These are phyloP conservation scores for Aspergillus chevalieri DNA, from an alignment of 2,329 filamentous ascomycete genomes.

Conservation along the genomic window DNA sequence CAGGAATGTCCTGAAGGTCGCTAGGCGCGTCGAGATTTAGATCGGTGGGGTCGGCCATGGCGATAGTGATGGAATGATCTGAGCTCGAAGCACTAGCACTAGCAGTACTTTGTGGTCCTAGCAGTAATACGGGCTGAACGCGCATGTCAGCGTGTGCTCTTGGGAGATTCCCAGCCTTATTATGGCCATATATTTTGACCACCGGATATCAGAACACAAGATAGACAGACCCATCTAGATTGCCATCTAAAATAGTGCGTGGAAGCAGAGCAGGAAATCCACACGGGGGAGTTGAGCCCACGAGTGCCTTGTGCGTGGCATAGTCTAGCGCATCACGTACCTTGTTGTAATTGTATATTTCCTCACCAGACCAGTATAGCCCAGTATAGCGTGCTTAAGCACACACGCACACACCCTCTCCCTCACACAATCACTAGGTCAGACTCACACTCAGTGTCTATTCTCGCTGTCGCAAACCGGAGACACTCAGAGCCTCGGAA, in stretches of 20 bases:
- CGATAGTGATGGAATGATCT: slow-evolving; percentile 11
- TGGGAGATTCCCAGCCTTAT: not conserved
- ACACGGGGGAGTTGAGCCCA: slow-evolving; percentile 12
- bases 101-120: slow-evolving; percentile 4
- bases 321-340: slow-evolving; percentile 13
- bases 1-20: slow-evolving; percentile 41
- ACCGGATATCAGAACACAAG: no score
- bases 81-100: slow-evolving; percentile 6
- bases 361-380: no score
- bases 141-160: not conserved
- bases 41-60: slow-evolving; percentile 38
- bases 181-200: no score
- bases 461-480: not conserved
- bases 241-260: slow-evolving; percentile 26
- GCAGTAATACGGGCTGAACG: not conserved
- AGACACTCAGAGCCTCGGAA: slow-evolving; percentile 1
- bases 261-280: slow-evolving; percentile 28
- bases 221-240: not conserved
- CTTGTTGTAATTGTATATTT: not conserved
- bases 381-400: no score
- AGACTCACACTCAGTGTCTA: not conserved
- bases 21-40: slow-evolving; percentile 41
- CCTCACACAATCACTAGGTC: not conserved
- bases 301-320: slow-evolving; percentile 32
- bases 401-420: not conserved